Conservation (phyloP, 2,329 filamentous ascomycete genomes). For the Penicillium expansum region DNA sequence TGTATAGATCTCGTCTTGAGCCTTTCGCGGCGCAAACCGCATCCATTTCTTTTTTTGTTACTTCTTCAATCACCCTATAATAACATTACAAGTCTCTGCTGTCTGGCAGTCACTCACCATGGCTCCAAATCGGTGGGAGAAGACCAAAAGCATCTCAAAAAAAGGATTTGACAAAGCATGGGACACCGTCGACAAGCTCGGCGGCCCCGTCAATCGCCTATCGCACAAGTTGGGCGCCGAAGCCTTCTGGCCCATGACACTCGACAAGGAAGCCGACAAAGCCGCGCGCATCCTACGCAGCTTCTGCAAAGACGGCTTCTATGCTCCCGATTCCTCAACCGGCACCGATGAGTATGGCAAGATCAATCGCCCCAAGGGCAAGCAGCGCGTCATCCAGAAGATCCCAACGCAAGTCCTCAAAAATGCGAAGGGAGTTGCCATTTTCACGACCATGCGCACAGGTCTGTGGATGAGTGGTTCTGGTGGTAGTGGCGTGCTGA, state of each 20-base stretch:
- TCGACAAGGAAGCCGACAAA: slow-evolving; percentile 90
- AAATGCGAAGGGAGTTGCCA: slow-evolving; percentile 83
- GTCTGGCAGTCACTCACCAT: slow-evolving; percentile 23
- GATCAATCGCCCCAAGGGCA: slow-evolving; percentile 55
- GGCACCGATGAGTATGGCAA: slow-evolving; percentile 45
- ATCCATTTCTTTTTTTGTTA: neutral
- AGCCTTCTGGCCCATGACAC: slow-evolving; percentile 78
- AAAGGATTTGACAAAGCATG: slow-evolving; percentile 73
- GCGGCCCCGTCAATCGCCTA: slow-evolving; percentile 73
- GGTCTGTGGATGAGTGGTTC: slow-evolving; percentile 90
- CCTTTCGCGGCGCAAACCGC: neutral
- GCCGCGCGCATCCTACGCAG: slow-evolving; percentile 83
- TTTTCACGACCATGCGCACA: slow-evolving; percentile 94
- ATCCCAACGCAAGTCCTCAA: slow-evolving; percentile 83
- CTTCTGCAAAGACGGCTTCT: slow-evolving; percentile 80
- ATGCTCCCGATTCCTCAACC: slow-evolving; percentile 55
- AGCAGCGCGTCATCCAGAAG: slow-evolving; percentile 69
- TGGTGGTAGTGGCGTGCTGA: slow-evolving; percentile 81
- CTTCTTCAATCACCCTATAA: neutral
- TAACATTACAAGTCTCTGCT: neutral
- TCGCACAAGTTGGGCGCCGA: slow-evolving; percentile 79
- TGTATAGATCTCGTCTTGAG: slow-evolving; percentile 11
- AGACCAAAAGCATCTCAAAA: slow-evolving; percentile 54
- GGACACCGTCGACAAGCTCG: slow-evolving; percentile 64
- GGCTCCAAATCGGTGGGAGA: slow-evolving; percentile 56